These are phyloP conservation scores for Blastobotrys persicus DNA, from an alignment of 1,139 yeast genomes.

Conservation along the genomic window DNA sequence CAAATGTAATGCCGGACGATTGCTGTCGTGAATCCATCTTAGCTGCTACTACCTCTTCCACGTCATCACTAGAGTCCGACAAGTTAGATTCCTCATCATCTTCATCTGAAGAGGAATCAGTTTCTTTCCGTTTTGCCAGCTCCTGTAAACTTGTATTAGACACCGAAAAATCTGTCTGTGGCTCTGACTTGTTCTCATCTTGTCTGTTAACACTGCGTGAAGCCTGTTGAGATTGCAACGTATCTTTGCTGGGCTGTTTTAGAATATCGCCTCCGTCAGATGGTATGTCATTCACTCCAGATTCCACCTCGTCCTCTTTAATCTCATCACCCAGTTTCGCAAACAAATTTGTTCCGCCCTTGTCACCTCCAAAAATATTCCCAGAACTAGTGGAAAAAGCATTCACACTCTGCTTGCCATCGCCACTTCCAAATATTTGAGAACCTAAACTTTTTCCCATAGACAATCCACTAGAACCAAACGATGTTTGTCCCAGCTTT, in stretches of 20 bases:
- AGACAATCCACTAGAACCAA: background rate
- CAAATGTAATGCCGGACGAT: background rate
- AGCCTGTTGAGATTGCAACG: background rate
- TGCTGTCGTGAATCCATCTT: no score
- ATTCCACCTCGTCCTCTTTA: conserved; percentile 12
- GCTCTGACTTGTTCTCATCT: no score
- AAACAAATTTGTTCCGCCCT: conserved; percentile 10
- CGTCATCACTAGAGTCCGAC: background rate
- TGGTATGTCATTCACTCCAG: background rate
- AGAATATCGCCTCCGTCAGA: background rate
- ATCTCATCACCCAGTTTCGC: conserved; percentile 8
- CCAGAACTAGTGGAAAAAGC: background rate
- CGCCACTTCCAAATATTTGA: background rate
- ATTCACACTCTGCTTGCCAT: background rate
- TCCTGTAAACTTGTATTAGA: background rate
- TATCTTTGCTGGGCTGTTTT: background rate
- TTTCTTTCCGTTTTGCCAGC: background rate
- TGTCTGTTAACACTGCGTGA: background rate
- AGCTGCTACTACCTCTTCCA: background rate
- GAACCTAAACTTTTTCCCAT: background rate
- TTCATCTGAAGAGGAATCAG: background rate
- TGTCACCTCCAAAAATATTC: background rate
- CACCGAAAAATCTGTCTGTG: background rate
- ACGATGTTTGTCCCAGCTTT: background rate
- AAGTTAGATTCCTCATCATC: background rate